phyloP scores from a whole-genome alignment of 495 filamentous ascomycete genomes.

The Penicillium canescens region DNA sequence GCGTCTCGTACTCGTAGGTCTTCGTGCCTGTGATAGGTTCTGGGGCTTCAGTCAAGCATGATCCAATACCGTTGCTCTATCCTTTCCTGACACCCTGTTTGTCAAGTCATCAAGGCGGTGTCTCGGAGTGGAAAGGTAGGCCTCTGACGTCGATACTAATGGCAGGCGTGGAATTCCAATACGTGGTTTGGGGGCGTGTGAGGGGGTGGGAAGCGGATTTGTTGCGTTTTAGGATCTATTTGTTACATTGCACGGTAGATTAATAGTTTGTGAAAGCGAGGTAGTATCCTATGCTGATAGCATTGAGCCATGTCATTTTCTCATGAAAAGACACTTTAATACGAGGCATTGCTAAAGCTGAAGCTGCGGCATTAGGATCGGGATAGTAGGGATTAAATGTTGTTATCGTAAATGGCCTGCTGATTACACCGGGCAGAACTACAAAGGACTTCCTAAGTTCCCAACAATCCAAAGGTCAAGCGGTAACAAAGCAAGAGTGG shows the following conservation, averaged over 20 bases:
- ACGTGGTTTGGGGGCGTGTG: constrained; percentile 11
- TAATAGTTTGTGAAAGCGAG: background rate
- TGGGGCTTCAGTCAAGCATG: too few species aligned
- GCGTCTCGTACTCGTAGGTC: too few species aligned
- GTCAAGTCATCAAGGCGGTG: too few species aligned
- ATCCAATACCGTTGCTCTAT: too few species aligned
- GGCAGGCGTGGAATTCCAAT: too few species aligned
- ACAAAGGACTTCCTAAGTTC: constrained; percentile 11
- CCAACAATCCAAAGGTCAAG: constrained; percentile 15
- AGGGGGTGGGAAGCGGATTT: constrained; percentile 34
- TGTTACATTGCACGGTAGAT: background rate
- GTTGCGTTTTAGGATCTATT: constrained; percentile 26
- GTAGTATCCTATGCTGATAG: constrained; percentile 38
- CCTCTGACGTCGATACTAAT: too few species aligned
- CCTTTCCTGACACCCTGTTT: too few species aligned
- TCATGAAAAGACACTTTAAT: constrained; percentile 47
- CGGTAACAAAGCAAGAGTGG: constrained; percentile 5
- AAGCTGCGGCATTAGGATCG: background rate
- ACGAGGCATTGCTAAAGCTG: constrained; percentile 33
- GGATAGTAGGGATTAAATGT: background rate
- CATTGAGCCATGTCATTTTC: constrained; percentile 48
- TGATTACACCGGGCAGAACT: constrained; percentile 14
- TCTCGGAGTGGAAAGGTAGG: too few species aligned
- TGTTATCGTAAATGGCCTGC: constrained; percentile 6
- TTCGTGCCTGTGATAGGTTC: too few species aligned